Conservation (phyloP, 257 asterid species). For the Handroanthus guayacan region DNA sequence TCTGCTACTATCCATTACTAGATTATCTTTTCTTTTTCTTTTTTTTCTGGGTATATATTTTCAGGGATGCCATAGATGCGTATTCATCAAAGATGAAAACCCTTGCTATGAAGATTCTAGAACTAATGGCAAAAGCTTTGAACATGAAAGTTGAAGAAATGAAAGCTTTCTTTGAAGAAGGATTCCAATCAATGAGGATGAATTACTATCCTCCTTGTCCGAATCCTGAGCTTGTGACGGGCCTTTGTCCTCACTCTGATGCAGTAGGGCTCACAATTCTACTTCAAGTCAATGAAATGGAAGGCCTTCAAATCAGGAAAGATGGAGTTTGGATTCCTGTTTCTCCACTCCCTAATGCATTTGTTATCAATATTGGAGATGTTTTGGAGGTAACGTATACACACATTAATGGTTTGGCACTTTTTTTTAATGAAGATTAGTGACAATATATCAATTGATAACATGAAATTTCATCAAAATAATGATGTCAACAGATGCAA, state of each 20-base stretch:
- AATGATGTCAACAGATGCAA: too few relatives aligned
- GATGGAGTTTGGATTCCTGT: constrained; percentile 57
- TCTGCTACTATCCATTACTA: too few relatives aligned
- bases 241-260: constrained; percentile 64
- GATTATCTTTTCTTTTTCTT: too few relatives aligned
- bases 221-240: constrained; percentile 52
- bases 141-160: constrained; percentile 52
- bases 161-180: constrained; percentile 41
- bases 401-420: too few relatives aligned
- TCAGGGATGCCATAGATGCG: constrained; percentile 49
- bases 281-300: constrained; percentile 56
- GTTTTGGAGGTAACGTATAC: constrained; percentile 52
- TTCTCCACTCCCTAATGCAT: constrained; percentile 54
- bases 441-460: too few relatives aligned
- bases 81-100: constrained; percentile 48
- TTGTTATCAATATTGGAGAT: constrained; percentile 63
- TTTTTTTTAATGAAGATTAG: too few relatives aligned
- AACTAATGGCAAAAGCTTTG: constrained; percentile 52
- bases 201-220: constrained; percentile 70
- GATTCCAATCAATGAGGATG: constrained; percentile 60
- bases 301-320: constrained; percentile 56
- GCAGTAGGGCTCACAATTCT: constrained; percentile 65
- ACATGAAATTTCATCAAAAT: too few relatives aligned
- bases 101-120: constrained; percentile 46
- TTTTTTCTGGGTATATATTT: too few relatives aligned